Conservation (phyloP, 129 eudicot genomes). For the Helichrysum umbraculigerum region DNA sequence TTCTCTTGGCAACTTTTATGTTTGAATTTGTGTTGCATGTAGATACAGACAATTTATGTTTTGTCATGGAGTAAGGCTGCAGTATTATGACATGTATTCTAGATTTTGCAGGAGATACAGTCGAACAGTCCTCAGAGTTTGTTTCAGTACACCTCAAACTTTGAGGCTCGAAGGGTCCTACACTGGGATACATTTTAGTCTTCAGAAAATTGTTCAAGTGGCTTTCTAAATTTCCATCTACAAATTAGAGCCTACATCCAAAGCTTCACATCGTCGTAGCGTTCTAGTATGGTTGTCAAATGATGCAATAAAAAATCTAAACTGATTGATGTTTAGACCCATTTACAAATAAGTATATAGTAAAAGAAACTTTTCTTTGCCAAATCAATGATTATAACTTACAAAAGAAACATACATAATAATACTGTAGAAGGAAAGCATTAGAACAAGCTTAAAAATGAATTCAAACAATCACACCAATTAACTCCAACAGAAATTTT, state of each 20-base stretch:
- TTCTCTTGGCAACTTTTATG: not conserved
- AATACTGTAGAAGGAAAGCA: not conserved
- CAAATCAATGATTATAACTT: not conserved
- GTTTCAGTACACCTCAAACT: not conserved
- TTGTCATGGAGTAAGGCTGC: not conserved
- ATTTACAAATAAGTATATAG: not conserved
- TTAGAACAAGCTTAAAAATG: not conserved
- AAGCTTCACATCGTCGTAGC: not conserved
- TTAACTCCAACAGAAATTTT: not conserved
- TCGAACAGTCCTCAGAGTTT: not conserved
- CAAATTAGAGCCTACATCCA: too few relatives aligned
- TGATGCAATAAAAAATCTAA: not conserved
- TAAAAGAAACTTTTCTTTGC: not conserved
- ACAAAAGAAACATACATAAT: not conserved
- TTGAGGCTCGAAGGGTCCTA: not conserved
- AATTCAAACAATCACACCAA: not conserved
- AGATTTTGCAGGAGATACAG: not conserved
- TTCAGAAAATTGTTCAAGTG: too few relatives aligned
- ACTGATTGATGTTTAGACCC: not conserved
- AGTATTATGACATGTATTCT: not conserved
- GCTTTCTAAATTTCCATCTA: too few relatives aligned
- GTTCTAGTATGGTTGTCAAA: not conserved
- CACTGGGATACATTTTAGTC: not conserved
- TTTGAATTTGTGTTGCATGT: slow-evolving; percentile 2
- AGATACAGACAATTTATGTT: not conserved